phyloP scores from a whole-genome alignment of 2,329 filamentous ascomycete species.

The Colletotrichum lentis region DNA sequence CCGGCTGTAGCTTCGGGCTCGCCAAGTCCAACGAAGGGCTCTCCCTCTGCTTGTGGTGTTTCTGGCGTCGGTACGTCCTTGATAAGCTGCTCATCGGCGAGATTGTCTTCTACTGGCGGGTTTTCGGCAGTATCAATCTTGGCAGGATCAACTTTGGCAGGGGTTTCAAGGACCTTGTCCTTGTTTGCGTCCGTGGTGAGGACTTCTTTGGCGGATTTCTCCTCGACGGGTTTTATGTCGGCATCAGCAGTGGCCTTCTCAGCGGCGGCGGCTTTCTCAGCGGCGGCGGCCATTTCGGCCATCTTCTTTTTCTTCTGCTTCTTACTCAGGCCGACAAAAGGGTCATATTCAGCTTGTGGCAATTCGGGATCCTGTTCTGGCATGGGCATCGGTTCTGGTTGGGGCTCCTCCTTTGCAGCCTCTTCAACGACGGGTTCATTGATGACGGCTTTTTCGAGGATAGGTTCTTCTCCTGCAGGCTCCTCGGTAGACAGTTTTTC shows the following conservation, averaged over 20 bases:
- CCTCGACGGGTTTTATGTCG: background rate
- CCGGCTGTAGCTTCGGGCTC: background rate
- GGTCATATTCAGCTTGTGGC: background rate
- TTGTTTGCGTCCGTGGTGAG: background rate
- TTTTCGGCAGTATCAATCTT: background rate
- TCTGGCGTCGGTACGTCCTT: constrained; percentile 24
- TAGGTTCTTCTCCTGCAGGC: background rate
- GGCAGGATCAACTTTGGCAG: background rate
- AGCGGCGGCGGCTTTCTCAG: background rate
- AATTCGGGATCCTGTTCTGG: background rate
- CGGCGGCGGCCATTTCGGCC: constrained; percentile 11
- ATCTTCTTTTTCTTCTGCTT: constrained; percentile 31
- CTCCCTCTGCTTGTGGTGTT: constrained; percentile 38
- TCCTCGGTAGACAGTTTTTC: background rate
- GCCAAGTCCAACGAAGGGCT: constrained; percentile 6
- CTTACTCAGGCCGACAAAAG: constrained; percentile 13
- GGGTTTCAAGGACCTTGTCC: background rate
- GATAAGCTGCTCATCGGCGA: background rate
- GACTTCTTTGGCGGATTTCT: background rate
- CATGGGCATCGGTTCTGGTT: background rate
- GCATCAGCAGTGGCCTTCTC: constrained; percentile 1
- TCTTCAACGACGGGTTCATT: background rate
- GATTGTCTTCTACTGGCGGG: background rate
- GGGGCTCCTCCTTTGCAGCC: background rate
- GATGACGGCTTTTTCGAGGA: background rate